Evolutionary conservation across 1,284 basidiomycete genomes (phyloP).

Genomic region (Ustilago nuda): DNA sequence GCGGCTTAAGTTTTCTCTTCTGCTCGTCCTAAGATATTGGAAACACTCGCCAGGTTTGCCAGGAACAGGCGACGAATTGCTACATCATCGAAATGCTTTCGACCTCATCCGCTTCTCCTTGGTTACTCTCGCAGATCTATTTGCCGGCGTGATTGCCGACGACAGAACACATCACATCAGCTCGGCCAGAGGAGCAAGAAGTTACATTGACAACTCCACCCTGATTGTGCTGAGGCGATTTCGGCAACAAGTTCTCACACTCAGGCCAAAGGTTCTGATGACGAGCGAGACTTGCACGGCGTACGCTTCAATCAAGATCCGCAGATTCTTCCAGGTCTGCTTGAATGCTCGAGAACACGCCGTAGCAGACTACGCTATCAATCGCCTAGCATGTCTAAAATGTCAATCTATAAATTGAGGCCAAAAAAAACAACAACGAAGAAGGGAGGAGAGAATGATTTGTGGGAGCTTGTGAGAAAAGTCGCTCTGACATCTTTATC

Average conservation of each 20-base stretch:
- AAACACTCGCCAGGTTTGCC: background rate
- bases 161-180: background rate
- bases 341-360: too few species aligned
- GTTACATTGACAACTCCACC: too few species aligned
- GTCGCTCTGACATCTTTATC: background rate
- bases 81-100: slow-evolving; percentile 12
- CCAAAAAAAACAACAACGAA: background rate
- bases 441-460: background rate
- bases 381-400: too few species aligned
- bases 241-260: too few species aligned
- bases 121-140: too few species aligned
- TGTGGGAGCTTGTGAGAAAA: too few species aligned
- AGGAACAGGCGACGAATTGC: background rate
- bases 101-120: background rate
- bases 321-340: too few species aligned
- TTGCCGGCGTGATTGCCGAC: background rate
- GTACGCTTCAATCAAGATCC: too few species aligned
- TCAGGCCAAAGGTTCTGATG: too few species aligned
- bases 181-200: too few species aligned
- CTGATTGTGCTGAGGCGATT: background rate
- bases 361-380: too few species aligned
- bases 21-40: background rate
- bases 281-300: too few species aligned
- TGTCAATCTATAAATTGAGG: background rate
- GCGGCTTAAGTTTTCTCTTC: background rate